Evolutionary conservation across 495 filamentous ascomycete species (phyloP).

Genomic region (Hypoxylon rickii): DNA sequence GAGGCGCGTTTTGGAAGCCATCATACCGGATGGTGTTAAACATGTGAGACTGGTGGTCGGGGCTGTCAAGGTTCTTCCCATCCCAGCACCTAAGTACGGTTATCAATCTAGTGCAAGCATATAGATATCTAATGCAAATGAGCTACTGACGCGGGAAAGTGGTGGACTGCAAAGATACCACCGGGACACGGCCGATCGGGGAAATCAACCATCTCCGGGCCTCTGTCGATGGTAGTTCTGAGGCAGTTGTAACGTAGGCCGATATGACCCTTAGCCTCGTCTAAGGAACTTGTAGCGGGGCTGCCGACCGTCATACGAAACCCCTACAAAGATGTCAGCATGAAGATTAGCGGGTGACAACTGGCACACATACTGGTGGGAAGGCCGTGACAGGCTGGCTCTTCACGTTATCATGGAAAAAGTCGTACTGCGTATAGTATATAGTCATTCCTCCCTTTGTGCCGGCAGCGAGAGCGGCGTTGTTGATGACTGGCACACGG

Average conservation of each 20-base stretch:
- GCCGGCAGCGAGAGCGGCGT: slow-evolving; percentile 48
- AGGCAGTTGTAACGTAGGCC: slow-evolving; percentile 57
- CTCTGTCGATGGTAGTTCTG: slow-evolving; percentile 44
- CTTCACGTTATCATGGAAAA: slow-evolving; percentile 47
- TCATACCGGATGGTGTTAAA: slow-evolving; percentile 47
- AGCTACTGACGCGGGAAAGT: slow-evolving; percentile 54
- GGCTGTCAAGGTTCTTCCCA: slow-evolving; percentile 61
- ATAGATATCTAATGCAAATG: no score
- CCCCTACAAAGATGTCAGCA: slow-evolving; percentile 42
- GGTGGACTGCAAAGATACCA: slow-evolving; percentile 57
- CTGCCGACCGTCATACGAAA: slow-evolving; percentile 61
- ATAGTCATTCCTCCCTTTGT: slow-evolving; percentile 55
- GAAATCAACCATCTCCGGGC: slow-evolving; percentile 53
- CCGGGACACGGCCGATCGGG: slow-evolving; percentile 48
- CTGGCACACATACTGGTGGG: slow-evolving; percentile 44
- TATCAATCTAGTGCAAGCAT: slow-evolving; percentile 1
- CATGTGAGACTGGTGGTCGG: slow-evolving; percentile 62
- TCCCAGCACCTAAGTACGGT: slow-evolving; percentile 55
- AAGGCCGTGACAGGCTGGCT: slow-evolving; percentile 50
- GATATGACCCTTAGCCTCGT: slow-evolving; percentile 39
- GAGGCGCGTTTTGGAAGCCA: slow-evolving; percentile 46
- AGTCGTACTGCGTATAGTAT: slow-evolving; percentile 54
- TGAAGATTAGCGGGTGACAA: neutral
- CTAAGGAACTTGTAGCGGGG: slow-evolving; percentile 41
- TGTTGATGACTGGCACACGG: slow-evolving; percentile 47